Percentiles rank a stretch among this genome's conserved stretches.
Conservation (phyloP, 495 filamentous ascomycete genomes). For the Penicillium cosmopolitanum region DNA sequence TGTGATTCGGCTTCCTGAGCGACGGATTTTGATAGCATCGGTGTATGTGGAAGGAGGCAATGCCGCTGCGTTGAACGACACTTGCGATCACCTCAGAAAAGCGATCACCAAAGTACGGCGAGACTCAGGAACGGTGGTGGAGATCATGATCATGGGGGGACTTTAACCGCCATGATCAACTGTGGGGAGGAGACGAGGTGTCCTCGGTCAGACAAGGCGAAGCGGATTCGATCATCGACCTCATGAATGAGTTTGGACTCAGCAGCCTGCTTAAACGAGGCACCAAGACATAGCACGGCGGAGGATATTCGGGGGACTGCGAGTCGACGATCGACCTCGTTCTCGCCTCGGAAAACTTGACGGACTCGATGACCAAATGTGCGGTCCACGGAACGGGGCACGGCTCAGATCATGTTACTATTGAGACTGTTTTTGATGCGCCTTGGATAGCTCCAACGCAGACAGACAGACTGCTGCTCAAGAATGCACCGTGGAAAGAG, state of each 20-base stretch:
- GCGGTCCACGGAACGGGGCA: slow-evolving; percentile 31
- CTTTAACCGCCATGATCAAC: slow-evolving; percentile 41
- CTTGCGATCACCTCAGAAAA: slow-evolving; percentile 19
- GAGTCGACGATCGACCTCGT: slow-evolving; percentile 35
- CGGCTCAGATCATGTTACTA: slow-evolving; percentile 38
- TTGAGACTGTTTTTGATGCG: slow-evolving; percentile 34
- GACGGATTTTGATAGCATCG: slow-evolving; percentile 28
- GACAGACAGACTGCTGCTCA: slow-evolving; percentile 30
- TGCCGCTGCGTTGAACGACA: slow-evolving; percentile 12
- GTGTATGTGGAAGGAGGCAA: slow-evolving; percentile 30
- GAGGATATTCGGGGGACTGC: slow-evolving; percentile 23
- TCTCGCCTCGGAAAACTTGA: slow-evolving; percentile 26
- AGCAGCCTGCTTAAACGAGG: slow-evolving; percentile 35
- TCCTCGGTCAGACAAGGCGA: slow-evolving; percentile 34
- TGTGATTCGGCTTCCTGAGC: slow-evolving; percentile 24
- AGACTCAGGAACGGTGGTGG: slow-evolving; percentile 20
- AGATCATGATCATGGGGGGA: slow-evolving; percentile 35
- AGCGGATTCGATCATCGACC: slow-evolving; percentile 38
- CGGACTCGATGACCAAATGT: slow-evolving; percentile 29
- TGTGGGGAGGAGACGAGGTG: slow-evolving; percentile 42
- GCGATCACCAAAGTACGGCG: slow-evolving; percentile 18
- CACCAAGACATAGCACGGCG: slow-evolving; percentile 33
- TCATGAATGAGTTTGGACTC: slow-evolving; percentile 36
- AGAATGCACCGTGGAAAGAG: slow-evolving; percentile 36
- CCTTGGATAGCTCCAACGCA: slow-evolving; percentile 13